phyloP scores from a whole-genome alignment of 148 eudicot genomes.

The Spergularia marina region DNA sequence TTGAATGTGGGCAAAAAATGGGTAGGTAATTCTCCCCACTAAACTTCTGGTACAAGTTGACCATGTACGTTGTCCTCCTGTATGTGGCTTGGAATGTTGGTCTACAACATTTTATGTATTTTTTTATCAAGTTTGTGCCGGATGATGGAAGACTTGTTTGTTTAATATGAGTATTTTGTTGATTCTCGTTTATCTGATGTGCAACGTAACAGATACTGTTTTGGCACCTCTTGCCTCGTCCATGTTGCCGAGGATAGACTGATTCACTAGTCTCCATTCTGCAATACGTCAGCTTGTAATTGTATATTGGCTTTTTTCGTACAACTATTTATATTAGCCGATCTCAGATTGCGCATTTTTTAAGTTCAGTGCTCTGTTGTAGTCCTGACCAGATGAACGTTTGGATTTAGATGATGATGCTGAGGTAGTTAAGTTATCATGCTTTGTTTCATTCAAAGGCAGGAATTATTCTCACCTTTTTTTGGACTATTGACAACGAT shows the following conservation, averaged over 20 bases:
- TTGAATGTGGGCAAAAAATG: slow-evolving; percentile 25
- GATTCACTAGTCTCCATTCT: not conserved
- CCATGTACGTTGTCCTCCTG: slow-evolving; percentile 25
- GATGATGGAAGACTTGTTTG: slow-evolving; percentile 22
- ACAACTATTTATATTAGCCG: too few relatives aligned
- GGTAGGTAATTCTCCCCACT: slow-evolving; percentile 30
- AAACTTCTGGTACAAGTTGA: slow-evolving; percentile 21
- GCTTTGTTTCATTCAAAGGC: too few relatives aligned
- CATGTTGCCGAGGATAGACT: not conserved
- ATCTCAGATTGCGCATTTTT: too few relatives aligned
- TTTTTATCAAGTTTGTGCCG: slow-evolving; percentile 5
- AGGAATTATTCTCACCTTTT: too few relatives aligned
- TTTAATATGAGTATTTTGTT: slow-evolving; percentile 3
- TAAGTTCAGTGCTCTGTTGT: too few relatives aligned
- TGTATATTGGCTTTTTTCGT: not conserved
- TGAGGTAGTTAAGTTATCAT: too few relatives aligned
- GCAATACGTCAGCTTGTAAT: not conserved
- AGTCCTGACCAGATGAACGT: not conserved
- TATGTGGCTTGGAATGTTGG: slow-evolving; percentile 19
- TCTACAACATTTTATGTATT: slow-evolving; percentile 11
- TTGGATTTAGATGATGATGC: not conserved
- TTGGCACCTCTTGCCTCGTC: not conserved
- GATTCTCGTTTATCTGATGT: slow-evolving; percentile 7
- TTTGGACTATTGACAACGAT: too few relatives aligned
- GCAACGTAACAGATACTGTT: not conserved